These are phyloP conservation scores for Didymella pomorum DNA, from an alignment of 2,329 filamentous ascomycete genomes.

Conservation along the genomic window DNA sequence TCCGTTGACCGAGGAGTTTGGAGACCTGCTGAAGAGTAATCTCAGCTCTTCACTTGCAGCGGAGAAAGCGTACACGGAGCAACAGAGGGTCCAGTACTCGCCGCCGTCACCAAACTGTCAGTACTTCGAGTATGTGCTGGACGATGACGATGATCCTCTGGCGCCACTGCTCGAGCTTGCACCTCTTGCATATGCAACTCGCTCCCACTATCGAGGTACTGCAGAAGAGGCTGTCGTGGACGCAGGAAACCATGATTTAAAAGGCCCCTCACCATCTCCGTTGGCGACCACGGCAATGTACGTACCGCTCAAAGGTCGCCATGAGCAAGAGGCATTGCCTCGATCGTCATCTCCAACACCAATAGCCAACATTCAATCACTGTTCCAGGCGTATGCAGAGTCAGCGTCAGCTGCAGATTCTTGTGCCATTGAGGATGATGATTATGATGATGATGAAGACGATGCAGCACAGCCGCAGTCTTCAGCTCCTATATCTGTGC, in stretches of 20 bases:
- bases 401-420: neutral
- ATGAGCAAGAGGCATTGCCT: neutral
- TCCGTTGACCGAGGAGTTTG: constrained; percentile 5
- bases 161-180: neutral
- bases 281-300: neutral
- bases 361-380: neutral
- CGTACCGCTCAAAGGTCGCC: neutral
- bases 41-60: constrained; percentile 6
- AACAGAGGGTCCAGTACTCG: neutral
- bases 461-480: neutral
- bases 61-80: neutral
- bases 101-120: neutral
- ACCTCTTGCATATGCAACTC: neutral
- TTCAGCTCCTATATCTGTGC: neutral
- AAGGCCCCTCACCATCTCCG: neutral
- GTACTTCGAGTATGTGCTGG: neutral
- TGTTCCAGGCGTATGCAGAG: neutral
- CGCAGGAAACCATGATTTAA: neutral
- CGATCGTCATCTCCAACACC: neutral
- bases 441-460: neutral
- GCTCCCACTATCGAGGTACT: neutral
- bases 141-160: constrained; percentile 2
- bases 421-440: neutral
- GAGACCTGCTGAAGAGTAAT: neutral
- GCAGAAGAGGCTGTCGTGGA: neutral